Percentiles rank a stretch among this genome's conserved stretches.
Evolutionary conservation across 257 asterid genomes (phyloP).

Genomic region (Solanum habrochaites): DNA sequence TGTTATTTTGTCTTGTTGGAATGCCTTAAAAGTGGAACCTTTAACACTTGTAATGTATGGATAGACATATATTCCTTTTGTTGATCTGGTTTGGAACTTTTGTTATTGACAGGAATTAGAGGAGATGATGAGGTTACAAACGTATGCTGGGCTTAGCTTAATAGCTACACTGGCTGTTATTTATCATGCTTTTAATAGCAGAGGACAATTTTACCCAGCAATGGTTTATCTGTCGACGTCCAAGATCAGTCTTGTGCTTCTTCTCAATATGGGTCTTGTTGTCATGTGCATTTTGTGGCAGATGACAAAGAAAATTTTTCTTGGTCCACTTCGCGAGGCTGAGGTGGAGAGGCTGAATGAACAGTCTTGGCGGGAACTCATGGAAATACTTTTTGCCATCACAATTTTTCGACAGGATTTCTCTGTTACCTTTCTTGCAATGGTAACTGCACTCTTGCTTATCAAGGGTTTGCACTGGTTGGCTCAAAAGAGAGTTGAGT

Average conservation of each 20-base stretch:
- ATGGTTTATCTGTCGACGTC: slow-evolving; percentile 87
- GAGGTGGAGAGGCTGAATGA: slow-evolving; percentile 98
- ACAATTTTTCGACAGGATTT: slow-evolving; percentile 94
- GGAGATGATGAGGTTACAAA: slow-evolving; percentile 76
- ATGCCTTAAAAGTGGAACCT: neutral
- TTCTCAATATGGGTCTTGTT: slow-evolving; percentile 83
- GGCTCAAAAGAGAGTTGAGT: slow-evolving; percentile 96
- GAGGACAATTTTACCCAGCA: slow-evolving; percentile 95
- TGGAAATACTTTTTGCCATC: slow-evolving; percentile 94
- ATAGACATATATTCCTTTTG: neutral
- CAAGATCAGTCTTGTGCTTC: slow-evolving; percentile 78
- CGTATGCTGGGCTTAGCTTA: slow-evolving; percentile 69
- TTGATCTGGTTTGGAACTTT: slow-evolving; percentile 6
- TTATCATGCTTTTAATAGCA: slow-evolving; percentile 71
- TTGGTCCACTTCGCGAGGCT: slow-evolving; percentile 91
- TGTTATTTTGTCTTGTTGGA: neutral
- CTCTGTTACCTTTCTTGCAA: slow-evolving; percentile 68
- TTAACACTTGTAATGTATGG: neutral
- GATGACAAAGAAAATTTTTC: slow-evolving; percentile 80
- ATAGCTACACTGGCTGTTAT: slow-evolving; percentile 58
- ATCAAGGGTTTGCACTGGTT: slow-evolving; percentile 97
- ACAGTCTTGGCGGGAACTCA: slow-evolving; percentile 94
- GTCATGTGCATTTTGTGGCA: slow-evolving; percentile 87
- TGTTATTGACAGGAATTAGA: slow-evolving; percentile 26
- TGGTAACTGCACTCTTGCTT: slow-evolving; percentile 82